phyloP scores from a whole-genome alignment of 768 basidiomycete genomes.

The Pisolithus orientalis region DNA sequence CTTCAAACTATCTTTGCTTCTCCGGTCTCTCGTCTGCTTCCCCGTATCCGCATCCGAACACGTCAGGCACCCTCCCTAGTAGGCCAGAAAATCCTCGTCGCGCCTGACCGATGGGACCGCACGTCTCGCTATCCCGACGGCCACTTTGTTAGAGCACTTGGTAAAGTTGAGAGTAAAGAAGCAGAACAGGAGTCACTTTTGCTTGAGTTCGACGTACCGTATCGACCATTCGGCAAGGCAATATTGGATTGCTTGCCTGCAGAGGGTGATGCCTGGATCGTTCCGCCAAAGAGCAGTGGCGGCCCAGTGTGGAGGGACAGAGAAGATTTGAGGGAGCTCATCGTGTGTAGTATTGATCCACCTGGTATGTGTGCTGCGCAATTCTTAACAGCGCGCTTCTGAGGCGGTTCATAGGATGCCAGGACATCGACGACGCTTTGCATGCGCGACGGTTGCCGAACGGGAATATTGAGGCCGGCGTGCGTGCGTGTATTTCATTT shows the following conservation, averaged over 20 bases:
- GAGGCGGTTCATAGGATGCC: constrained; percentile 56
- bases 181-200: constrained; percentile 93
- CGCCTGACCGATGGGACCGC: constrained; percentile 87
- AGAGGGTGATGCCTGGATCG: constrained; percentile 90
- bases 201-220: constrained; percentile 93
- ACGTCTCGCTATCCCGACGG: constrained; percentile 93
- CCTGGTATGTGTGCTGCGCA: constrained; percentile 49
- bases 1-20: constrained; percentile 92
- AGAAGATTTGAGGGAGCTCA: constrained; percentile 78
- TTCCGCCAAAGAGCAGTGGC: constrained; percentile 62
- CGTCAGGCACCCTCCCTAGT: constrained; percentile 87
- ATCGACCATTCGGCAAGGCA: constrained; percentile 93
- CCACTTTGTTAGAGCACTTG: constrained; percentile 90
- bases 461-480: constrained; percentile 94
- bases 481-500: constrained; percentile 63
- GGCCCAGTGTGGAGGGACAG: constrained; percentile 70
- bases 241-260: constrained; percentile 85
- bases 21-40: constrained; percentile 85
- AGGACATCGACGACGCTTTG: constrained; percentile 97
- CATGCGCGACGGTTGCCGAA: constrained; percentile 85
- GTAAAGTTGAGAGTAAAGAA: constrained; percentile 89
- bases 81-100: constrained; percentile 92
- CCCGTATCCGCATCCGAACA: constrained; percentile 90
- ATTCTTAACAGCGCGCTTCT: not conserved
- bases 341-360: constrained; percentile 96